phyloP scores from a whole-genome alignment of 805 yeast genomes.

The Starmerella floricola region DNA sequence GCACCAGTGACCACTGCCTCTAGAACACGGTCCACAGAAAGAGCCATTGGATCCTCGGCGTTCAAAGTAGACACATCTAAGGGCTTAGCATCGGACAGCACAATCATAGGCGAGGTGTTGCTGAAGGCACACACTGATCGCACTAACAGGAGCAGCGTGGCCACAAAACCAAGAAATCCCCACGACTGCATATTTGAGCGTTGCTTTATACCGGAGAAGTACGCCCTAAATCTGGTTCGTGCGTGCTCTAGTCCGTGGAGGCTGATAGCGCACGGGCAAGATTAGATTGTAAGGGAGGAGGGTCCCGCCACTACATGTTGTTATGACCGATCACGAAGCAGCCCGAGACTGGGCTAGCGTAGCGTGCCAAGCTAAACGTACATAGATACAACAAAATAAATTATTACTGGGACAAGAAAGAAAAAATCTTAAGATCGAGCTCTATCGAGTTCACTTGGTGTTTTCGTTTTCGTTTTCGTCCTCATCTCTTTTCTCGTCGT shows the following conservation, averaged over 20 bases:
- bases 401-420: no score
- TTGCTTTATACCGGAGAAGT: no score
- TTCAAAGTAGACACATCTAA: background rate
- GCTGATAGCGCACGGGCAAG: no score
- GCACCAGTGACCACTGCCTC: constrained; percentile 13
- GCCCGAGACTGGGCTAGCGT: background rate
- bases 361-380: background rate
- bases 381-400: background rate
- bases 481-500: background rate
- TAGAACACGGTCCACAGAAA: constrained; percentile 6
- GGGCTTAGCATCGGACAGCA: constrained; percentile 12
- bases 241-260: no score
- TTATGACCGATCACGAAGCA: no score
- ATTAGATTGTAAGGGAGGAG: no score
- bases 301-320: no score
- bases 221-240: no score
- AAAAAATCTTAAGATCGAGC: background rate
- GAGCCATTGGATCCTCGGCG: background rate
- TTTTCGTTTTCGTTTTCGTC: constrained; percentile 1
- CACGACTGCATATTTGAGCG: no score
- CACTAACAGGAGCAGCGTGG: no score
- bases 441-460: background rate
- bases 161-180: no score
- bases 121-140: constrained; percentile 10
- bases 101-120: constrained; percentile 19